A percentile compares a stretch with the other conserved stretches of the same genome.
Conservation (phyloP, 306 rosid species). For the Vigna unguiculata region DNA sequence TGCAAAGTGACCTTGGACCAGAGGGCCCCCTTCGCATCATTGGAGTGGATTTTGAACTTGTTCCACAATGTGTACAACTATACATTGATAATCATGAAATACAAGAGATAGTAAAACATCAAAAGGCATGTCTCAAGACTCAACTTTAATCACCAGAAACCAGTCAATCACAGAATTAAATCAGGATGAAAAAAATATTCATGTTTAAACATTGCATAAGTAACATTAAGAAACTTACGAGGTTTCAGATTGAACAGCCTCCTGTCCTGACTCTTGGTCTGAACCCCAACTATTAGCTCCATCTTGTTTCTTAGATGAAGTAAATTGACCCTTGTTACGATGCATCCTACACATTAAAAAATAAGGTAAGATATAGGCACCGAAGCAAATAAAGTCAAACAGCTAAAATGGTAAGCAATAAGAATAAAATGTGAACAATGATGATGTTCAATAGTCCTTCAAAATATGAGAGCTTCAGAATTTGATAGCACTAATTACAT, state of each 20-base stretch:
- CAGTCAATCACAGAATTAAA: slow-evolving; percentile 18
- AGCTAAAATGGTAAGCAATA: slow-evolving; percentile 31
- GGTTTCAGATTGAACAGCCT: slow-evolving; percentile 70
- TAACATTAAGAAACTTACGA: slow-evolving; percentile 63
- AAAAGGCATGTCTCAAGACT: slow-evolving; percentile 11
- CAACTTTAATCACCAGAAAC: slow-evolving; percentile 38
- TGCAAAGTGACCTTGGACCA: slow-evolving; percentile 96
- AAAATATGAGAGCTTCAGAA: background rate
- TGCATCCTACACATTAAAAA: slow-evolving; percentile 77
- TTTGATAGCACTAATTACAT: slow-evolving; percentile 29
- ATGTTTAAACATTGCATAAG: slow-evolving; percentile 1
- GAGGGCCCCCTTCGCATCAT: slow-evolving; percentile 99
- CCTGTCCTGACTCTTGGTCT: slow-evolving; percentile 80
- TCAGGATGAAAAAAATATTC: slow-evolving; percentile 3
- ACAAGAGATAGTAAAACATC: slow-evolving; percentile 37
- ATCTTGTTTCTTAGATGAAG: slow-evolving; percentile 86
- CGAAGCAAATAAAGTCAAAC: slow-evolving; percentile 20
- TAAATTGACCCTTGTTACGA: slow-evolving; percentile 95
- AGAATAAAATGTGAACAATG: background rate
- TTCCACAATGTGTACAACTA: slow-evolving; percentile 91
- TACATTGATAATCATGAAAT: slow-evolving; percentile 46
- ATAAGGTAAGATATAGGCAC: slow-evolving; percentile 33
- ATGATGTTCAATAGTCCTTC: background rate
- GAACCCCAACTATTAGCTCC: slow-evolving; percentile 70
- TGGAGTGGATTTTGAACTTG: slow-evolving; percentile 87